Evolutionary conservation across 805 yeast species (phyloP), one percentile per base, ranked within the genome.

Genomic region (Lachancea fermentati): DNA sequence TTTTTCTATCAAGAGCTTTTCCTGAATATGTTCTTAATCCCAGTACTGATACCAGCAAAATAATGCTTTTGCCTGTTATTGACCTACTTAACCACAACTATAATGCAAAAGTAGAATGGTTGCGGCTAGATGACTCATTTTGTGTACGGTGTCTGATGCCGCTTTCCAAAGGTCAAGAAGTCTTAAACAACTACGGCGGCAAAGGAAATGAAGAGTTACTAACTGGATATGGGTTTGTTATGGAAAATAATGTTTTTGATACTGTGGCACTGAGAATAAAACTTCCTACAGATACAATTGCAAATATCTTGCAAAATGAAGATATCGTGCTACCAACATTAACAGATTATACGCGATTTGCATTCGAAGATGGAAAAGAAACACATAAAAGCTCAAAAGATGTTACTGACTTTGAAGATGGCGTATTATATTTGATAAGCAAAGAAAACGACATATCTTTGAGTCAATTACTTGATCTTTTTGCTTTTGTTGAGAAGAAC

Each of bases 181-280:
- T 89, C 1, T 81, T 63, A 56, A 88, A 89, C 55, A 88, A 88
- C 61, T 88, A 88, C 57, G 97, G 96, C 2, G 81, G 83, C 19
- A 89, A 89, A 56, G 89, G 95, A 2, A 88, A 88, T 53, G 95
- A 87, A 50, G 96, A 88, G 57, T 62, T 88, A 13, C 62, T 88
- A 4, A 64, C 82, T 57, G 95, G 91, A 0, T 89, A 88, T 57
- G 66, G 66, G 5, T 62, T 62, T 49, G 58, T 56, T n/a, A 40
- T 82, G 2, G 63, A 68, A 14, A 62, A 72, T 39, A 85, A 85
- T 50, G 63, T 67, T 3, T 79, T 78, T 35, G 89, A 83, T 48
- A 65, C 76, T 1, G 72, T 81, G 2, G 81, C 83, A 3, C 68
- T 88, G 39, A 73, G 78, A 34, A 67, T 86, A 32, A 78, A 76